These are phyloP conservation scores for Verticillium dahliae DNA, from an alignment of 2,329 filamentous ascomycete species.

Conservation along the genomic window DNA sequence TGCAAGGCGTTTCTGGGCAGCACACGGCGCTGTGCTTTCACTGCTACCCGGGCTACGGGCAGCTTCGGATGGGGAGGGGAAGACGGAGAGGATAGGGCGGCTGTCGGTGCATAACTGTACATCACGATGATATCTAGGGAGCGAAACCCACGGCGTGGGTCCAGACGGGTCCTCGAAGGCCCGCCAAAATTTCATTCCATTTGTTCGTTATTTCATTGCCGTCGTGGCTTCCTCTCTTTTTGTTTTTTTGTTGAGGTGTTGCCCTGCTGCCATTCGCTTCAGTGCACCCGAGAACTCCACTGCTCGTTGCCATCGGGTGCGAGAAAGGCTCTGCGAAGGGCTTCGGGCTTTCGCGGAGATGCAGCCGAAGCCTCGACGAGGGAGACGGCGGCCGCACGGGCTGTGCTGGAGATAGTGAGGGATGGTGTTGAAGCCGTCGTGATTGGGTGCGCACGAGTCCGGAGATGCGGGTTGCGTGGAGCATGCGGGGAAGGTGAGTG, in stretches of 20 bases:
- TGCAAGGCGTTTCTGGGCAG: neutral
- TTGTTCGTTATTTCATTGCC: neutral
- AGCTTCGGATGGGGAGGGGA: neutral
- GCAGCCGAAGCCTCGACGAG: neutral
- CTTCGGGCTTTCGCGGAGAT: neutral
- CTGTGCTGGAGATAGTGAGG: neutral
- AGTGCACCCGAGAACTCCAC: neutral
- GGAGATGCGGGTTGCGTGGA: neutral
- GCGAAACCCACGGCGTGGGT: neutral
- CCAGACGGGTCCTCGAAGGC: neutral
- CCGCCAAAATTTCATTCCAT: neutral
- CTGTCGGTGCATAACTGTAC: neutral
- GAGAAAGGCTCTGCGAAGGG: neutral
- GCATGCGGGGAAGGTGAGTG: neutral
- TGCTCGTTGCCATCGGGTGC: neutral
- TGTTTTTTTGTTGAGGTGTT: neutral
- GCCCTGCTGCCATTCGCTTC: neutral
- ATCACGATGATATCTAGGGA: neutral
- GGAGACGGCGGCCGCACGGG: neutral
- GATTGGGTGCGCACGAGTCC: neutral
- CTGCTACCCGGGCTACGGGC: neutral
- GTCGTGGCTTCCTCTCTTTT: neutral
- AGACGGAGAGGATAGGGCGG: too few species aligned
- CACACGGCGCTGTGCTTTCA: neutral
- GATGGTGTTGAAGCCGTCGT: neutral